These are phyloP conservation scores for Hymenoscyphus occultus DNA, from an alignment of 2,329 filamentous ascomycete genomes.

Conservation along the genomic window DNA sequence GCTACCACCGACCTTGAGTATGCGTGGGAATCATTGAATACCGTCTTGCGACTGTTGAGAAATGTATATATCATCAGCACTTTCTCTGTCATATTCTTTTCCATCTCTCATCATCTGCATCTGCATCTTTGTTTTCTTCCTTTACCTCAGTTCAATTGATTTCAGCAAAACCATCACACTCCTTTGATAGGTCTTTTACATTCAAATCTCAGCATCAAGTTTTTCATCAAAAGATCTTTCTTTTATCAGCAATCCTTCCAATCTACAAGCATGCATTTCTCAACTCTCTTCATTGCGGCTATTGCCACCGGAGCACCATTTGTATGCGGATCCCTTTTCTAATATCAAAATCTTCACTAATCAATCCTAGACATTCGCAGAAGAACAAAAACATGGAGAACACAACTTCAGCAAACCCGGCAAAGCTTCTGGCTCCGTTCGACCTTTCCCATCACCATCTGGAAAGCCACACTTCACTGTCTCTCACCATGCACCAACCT, in stretches of 20 bases:
- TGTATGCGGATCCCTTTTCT: neutral
- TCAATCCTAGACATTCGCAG: neutral
- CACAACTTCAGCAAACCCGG: neutral
- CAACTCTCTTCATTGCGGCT: slow-evolving; percentile 7
- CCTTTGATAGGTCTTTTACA: slow-evolving; percentile 8
- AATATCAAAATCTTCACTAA: neutral
- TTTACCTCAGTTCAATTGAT: slow-evolving; percentile 1
- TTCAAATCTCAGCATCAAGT: neutral
- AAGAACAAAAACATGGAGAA: neutral
- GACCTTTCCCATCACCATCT: neutral
- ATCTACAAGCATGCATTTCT: slow-evolving; percentile 7
- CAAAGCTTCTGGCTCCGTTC: neutral
- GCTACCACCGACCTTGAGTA: neutral
- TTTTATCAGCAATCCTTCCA: neutral
- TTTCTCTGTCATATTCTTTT: neutral
- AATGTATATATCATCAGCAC: slow-evolving; percentile 2
- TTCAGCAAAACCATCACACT: slow-evolving; percentile 3
- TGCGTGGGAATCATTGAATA: neutral
- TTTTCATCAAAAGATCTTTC: neutral
- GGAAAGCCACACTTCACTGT: neutral
- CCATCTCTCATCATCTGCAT: slow-evolving; percentile 2
- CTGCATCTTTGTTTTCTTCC: slow-evolving; percentile 3
- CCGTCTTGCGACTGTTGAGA: neutral
- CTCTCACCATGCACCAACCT: neutral
- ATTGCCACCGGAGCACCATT: slow-evolving; percentile 2